Evolutionary conservation across 331 rosid genomes (phyloP).

Genomic region (Telfairia occidentalis): DNA sequence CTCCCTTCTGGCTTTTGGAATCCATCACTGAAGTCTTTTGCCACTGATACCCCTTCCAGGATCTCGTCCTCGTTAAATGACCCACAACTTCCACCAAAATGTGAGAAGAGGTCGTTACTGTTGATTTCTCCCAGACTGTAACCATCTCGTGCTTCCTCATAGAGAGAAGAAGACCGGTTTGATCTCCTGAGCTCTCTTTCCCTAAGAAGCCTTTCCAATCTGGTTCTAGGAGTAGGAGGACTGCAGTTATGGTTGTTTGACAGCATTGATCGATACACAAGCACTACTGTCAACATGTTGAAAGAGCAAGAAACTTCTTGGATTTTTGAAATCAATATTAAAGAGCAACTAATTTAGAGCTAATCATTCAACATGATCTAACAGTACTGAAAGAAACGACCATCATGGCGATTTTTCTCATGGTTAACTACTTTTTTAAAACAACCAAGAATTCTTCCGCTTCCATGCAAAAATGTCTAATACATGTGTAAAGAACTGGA

Average conservation of each 20-base stretch:
- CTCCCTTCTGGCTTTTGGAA: constrained; percentile 42
- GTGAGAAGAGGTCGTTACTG: constrained; percentile 20
- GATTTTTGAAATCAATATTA: background rate
- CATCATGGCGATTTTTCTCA: background rate
- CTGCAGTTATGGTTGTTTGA: constrained; percentile 54
- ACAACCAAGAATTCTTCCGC: background rate
- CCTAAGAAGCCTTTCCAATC: constrained; percentile 87
- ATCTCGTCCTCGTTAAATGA: constrained; percentile 35
- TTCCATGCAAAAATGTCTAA: constrained; percentile 10
- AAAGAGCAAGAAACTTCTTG: background rate
- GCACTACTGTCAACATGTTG: constrained; percentile 11
- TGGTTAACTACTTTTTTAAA: background rate
- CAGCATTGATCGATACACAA: constrained; percentile 37
- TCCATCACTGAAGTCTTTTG: constrained; percentile 30
- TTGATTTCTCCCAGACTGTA: constrained; percentile 34
- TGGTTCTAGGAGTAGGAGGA: constrained; percentile 64
- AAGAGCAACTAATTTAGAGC: background rate
- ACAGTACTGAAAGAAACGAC: background rate
- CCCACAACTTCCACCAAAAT: constrained; percentile 26
- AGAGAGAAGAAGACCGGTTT: constrained; percentile 21
- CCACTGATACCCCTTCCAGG: constrained; percentile 26
- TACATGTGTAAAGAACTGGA: background rate
- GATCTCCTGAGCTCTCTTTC: constrained; percentile 83
- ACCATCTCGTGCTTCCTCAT: constrained; percentile 40
- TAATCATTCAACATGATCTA: background rate